Percentiles rank a stretch among this genome's conserved stretches.
These are phyloP conservation scores for Alternaria hordeiaustralica DNA, from an alignment of 2,329 filamentous ascomycete species.

Conservation along the genomic window DNA sequence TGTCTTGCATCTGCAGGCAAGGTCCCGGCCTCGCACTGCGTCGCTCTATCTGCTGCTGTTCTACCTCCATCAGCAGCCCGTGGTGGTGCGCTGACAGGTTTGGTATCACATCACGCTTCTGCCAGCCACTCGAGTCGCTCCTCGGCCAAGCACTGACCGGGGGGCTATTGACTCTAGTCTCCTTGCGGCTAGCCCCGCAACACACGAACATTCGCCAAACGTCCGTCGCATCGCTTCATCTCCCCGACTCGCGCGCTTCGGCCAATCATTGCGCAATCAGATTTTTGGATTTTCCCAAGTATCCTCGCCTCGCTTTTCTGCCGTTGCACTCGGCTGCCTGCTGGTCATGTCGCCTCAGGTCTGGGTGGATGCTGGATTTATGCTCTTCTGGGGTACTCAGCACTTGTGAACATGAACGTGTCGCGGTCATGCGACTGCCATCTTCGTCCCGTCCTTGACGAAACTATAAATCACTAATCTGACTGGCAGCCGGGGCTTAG, in stretches of 20 bases:
- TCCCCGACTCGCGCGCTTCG: constrained; percentile 39
- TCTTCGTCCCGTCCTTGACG: background rate
- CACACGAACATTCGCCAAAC: constrained; percentile 33
- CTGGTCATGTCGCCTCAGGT: constrained; percentile 12
- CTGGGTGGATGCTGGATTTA: background rate
- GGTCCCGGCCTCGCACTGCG: constrained; percentile 2
- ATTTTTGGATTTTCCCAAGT: constrained; percentile 18
- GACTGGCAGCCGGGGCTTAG: background rate
- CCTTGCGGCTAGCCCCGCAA: constrained; percentile 17
- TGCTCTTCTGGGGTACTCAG: background rate
- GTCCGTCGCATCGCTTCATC: constrained; percentile 42
- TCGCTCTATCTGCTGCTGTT: constrained; percentile 18
- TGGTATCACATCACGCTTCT: constrained; percentile 18
- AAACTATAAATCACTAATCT: background rate
- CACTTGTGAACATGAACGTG: constrained; percentile 2
- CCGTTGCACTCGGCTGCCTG: constrained; percentile 1
- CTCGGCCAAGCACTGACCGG: constrained; percentile 12
- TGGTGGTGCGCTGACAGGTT: constrained; percentile 13
- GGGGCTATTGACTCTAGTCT: constrained; percentile 15
- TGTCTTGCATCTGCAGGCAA: constrained; percentile 19
- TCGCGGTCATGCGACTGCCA: background rate
- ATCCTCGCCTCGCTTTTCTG: constrained; percentile 10
- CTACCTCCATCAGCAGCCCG: constrained; percentile 13
- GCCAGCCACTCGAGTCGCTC: constrained; percentile 16
- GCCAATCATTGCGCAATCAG: constrained; percentile 30